A percentile compares a stretch with the other conserved stretches of the same genome.
phyloP scores from a whole-genome alignment of 768 basidiomycete genomes.

The Leccinum longicurvipes region DNA sequence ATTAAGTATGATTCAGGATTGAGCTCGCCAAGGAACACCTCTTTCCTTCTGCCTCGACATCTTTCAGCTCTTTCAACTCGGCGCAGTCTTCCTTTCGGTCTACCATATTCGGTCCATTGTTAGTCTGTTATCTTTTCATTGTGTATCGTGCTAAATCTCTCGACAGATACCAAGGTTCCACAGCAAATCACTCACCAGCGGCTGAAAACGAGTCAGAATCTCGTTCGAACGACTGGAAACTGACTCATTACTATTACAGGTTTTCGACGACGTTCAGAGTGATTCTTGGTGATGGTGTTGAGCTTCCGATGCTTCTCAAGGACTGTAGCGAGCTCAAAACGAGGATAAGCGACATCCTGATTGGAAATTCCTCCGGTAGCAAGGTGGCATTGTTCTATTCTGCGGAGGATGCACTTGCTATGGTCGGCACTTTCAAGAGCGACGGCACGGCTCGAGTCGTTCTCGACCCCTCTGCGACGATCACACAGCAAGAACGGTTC shows the following conservation, averaged over 20 bases:
- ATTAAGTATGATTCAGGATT: conserved; percentile 30
- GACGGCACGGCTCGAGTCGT: conserved; percentile 48
- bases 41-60: conserved; percentile 39
- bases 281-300: conserved; percentile 47
- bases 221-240: not conserved
- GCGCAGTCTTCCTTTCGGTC: conserved; percentile 41
- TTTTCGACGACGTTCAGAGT: conserved; percentile 40
- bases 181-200: not conserved
- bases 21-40: conserved; percentile 42
- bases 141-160: conserved; percentile 2
- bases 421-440: conserved; percentile 52
- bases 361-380: conserved; percentile 35
- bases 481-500: conserved; percentile 46
- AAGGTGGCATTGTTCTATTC: conserved; percentile 63
- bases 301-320: conserved; percentile 47
- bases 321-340: conserved; percentile 35
- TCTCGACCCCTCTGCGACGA: conserved; percentile 38
- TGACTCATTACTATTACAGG: conserved; percentile 14
- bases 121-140: conserved; percentile 24
- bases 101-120: conserved; percentile 72
- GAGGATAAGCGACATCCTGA: conserved; percentile 37
- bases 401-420: conserved; percentile 40
- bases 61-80: conserved; percentile 19
- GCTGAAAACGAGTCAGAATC: conserved; percentile 20
- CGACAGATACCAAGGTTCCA: conserved; percentile 25